Conservation (phyloP, 805 yeast genomes). For the Pichia gijzeniarum region DNA sequence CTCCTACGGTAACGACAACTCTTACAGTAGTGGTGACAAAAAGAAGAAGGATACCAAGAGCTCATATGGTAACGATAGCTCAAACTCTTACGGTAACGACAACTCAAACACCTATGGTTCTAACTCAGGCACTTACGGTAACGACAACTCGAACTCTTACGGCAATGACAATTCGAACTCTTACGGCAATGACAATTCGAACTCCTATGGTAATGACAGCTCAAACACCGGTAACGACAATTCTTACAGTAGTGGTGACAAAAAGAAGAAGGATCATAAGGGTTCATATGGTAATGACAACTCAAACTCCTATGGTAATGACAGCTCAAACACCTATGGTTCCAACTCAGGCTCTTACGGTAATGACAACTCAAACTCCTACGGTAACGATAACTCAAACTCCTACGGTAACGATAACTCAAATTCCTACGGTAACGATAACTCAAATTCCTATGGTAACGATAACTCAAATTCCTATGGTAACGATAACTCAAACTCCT, state of each 20-base stretch:
- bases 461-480: neutral
- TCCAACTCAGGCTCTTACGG: slow-evolving; percentile 14
- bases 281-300: slow-evolving; percentile 18
- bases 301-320: slow-evolving; percentile 28
- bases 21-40: slow-evolving; percentile 18
- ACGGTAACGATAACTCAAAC: slow-evolving; percentile 23
- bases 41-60: slow-evolving; percentile 20
- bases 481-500: slow-evolving; percentile 11
- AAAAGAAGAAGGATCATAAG: too few relatives aligned
- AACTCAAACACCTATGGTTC: slow-evolving; percentile 25
- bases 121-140: slow-evolving; percentile 27
- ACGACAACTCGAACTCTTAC: slow-evolving; percentile 19
- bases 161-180: neutral
- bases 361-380: slow-evolving; percentile 19
- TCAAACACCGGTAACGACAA: slow-evolving; percentile 23
- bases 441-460: slow-evolving; percentile 11
- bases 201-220: slow-evolving; percentile 24
- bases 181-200: slow-evolving; percentile 27
- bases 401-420: slow-evolving; percentile 13
- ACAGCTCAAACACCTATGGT: slow-evolving; percentile 28
- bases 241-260: slow-evolving; percentile 29
- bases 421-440: slow-evolving; percentile 16
- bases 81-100: slow-evolving; percentile 27
- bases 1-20: slow-evolving; percentile 25
- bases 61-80: slow-evolving; percentile 17